Conservation (phyloP, 176 grass and related monocot species). For the Avena sativa region DNA sequence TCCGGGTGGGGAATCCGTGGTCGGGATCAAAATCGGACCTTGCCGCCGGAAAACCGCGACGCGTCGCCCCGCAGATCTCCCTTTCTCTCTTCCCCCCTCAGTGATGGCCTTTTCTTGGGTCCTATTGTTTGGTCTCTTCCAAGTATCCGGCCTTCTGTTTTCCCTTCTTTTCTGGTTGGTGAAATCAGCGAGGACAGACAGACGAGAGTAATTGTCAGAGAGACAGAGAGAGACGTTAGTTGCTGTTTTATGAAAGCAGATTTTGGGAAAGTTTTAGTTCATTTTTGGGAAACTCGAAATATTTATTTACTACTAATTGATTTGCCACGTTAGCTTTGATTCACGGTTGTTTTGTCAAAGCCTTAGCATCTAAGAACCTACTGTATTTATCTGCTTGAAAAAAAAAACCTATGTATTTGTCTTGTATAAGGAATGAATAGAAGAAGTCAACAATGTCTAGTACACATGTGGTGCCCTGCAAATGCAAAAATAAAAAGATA, state of each 20-base stretch:
- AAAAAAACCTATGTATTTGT: conserved; percentile 17
- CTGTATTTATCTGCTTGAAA: background rate
- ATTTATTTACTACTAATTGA: conserved; percentile 22
- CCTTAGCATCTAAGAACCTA: conserved; percentile 43
- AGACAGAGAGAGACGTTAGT: conserved; percentile 5
- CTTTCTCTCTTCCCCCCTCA: conserved; percentile 16
- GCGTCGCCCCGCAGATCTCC: conserved; percentile 46
- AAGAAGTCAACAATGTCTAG: conserved; percentile 35
- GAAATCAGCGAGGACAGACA: conserved; percentile 10
- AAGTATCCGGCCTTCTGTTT: conserved; percentile 27
- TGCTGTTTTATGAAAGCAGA: background rate
- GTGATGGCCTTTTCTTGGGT: conserved; percentile 47
- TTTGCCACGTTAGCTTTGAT: conserved; percentile 21
- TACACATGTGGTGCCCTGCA: background rate
- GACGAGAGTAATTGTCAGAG: background rate
- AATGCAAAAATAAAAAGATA: background rate
- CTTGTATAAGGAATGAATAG: background rate
- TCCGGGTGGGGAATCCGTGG: conserved; percentile 20
- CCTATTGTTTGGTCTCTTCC: conserved; percentile 42
- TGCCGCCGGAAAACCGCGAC: conserved; percentile 55
- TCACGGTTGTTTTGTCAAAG: conserved; percentile 31
- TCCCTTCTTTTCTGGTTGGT: conserved; percentile 40
- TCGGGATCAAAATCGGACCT: conserved; percentile 67
- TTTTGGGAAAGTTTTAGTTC: background rate
- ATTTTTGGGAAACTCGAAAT: background rate